Evolutionary conservation across 805 yeast genomes (phyloP).

Genomic region (Suhomyces pyralidae): DNA sequence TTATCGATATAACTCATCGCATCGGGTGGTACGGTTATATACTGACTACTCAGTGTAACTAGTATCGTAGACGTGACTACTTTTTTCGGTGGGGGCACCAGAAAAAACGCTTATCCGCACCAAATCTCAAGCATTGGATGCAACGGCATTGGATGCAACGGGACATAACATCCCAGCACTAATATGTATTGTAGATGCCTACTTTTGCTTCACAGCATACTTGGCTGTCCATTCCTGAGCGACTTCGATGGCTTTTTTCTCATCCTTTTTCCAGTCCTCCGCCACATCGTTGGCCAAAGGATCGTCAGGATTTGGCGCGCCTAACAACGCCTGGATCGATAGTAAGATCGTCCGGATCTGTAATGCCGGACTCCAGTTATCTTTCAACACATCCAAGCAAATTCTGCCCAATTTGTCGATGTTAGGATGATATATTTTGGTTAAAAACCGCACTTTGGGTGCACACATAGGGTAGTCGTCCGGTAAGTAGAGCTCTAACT

Average conservation of each 20-base stretch:
- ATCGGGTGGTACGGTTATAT: not conserved
- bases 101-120: not conserved
- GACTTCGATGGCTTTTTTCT: slow-evolving; percentile 70
- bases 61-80: not conserved
- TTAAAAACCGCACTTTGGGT: slow-evolving; percentile 90
- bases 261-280: slow-evolving; percentile 90
- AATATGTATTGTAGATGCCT: not conserved
- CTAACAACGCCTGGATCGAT: slow-evolving; percentile 88
- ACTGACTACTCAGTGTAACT: not conserved
- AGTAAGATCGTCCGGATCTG: slow-evolving; percentile 90
- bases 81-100: not conserved
- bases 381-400: slow-evolving; percentile 90
- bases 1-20: not conserved
- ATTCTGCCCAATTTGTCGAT: slow-evolving; percentile 94
- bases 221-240: slow-evolving; percentile 74
- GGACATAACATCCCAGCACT: not conserved
- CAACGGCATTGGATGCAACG: not conserved
- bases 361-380: slow-evolving; percentile 97
- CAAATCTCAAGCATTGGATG: not conserved
- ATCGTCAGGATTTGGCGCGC: slow-evolving; percentile 97
- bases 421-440: slow-evolving; percentile 94
- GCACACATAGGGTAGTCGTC: slow-evolving; percentile 98
- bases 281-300: slow-evolving; percentile 98
- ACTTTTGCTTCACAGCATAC: slow-evolving; percentile 43
- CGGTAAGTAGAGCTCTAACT: slow-evolving; percentile 83